These are phyloP conservation scores for Diaporthe humulicola DNA, from an alignment of 2,329 filamentous ascomycete genomes.

Conservation along the genomic window DNA sequence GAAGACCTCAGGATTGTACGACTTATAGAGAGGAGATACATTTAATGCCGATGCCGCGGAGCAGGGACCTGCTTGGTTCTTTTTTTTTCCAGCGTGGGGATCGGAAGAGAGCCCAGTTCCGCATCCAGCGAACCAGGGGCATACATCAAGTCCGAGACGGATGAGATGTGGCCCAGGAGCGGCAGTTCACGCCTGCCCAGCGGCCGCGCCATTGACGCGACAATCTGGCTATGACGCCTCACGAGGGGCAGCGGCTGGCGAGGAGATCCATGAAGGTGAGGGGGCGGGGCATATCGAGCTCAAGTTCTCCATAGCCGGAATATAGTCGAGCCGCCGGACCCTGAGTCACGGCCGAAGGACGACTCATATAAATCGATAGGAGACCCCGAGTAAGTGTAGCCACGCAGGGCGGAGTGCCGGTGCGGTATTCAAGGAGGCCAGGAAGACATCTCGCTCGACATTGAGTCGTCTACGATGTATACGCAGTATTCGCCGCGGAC, in stretches of 20 bases:
- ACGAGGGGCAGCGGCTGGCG: constrained; percentile 23
- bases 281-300: constrained; percentile 25
- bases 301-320: constrained; percentile 13
- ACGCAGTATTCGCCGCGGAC: background rate
- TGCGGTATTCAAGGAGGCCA: background rate
- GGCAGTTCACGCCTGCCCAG: constrained; percentile 12
- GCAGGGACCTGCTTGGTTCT: constrained; percentile 15
- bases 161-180: constrained; percentile 8
- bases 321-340: constrained; percentile 29
- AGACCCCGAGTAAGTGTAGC: background rate
- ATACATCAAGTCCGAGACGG: background rate
- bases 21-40: constrained; percentile 10
- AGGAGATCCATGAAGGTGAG: constrained; percentile 27
- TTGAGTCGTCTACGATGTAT: background rate
- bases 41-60: constrained; percentile 15
- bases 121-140: constrained; percentile 6
- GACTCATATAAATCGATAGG: constrained; percentile 10
- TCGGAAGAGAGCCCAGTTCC: background rate
- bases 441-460: background rate
- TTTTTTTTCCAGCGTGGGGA: constrained; percentile 12
- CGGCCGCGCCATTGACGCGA: constrained; percentile 10
- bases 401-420: background rate
- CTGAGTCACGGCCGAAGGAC: background rate
- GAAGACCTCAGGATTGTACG: background rate
- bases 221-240: constrained; percentile 6